Conservation (phyloP, 345 rosid species). For the Rubroshorea leprosula region DNA sequence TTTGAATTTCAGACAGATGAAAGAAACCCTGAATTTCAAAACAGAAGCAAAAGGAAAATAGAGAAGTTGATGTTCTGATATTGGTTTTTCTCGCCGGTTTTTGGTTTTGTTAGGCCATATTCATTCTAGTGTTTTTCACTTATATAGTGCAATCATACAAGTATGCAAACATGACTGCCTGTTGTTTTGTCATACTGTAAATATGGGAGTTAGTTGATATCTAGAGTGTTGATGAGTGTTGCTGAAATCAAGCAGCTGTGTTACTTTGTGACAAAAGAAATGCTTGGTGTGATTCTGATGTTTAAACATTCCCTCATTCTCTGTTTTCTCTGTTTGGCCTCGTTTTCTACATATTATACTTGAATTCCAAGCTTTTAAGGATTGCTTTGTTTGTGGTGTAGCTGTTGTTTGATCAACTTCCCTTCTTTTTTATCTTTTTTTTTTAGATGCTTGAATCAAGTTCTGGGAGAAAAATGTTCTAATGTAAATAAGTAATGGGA, state of each 20-base stretch:
- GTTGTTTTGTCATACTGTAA: slow-evolving; percentile 53
- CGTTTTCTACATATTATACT: slow-evolving; percentile 9
- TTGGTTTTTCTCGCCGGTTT: slow-evolving; percentile 24
- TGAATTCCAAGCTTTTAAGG: no score
- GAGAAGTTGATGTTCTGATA: slow-evolving; percentile 18
- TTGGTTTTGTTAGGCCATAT: slow-evolving; percentile 33
- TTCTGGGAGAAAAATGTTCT: no score
- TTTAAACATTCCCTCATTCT: slow-evolving; percentile 1
- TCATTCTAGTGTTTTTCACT: slow-evolving; percentile 20
- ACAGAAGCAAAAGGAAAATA: slow-evolving; percentile 23
- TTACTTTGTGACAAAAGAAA: slow-evolving; percentile 16
- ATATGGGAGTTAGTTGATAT: slow-evolving; percentile 43
- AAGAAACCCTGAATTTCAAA: slow-evolving; percentile 20
- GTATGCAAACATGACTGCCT: slow-evolving; percentile 32
- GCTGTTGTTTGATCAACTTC: no score
- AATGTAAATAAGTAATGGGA: no score
- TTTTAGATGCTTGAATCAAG: no score
- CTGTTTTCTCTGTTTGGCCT: slow-evolving; percentile 9
- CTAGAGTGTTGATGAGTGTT: slow-evolving; percentile 38
- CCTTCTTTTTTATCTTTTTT: no score
- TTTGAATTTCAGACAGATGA: slow-evolving; percentile 15
- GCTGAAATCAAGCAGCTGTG: slow-evolving; percentile 30
- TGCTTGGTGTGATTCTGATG: slow-evolving; percentile 22
- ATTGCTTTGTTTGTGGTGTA: slow-evolving; percentile 6
- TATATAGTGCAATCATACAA: slow-evolving; percentile 25